phyloP scores from a whole-genome alignment of 2,329 filamentous ascomycete species.

The Cercospora berteroae region DNA sequence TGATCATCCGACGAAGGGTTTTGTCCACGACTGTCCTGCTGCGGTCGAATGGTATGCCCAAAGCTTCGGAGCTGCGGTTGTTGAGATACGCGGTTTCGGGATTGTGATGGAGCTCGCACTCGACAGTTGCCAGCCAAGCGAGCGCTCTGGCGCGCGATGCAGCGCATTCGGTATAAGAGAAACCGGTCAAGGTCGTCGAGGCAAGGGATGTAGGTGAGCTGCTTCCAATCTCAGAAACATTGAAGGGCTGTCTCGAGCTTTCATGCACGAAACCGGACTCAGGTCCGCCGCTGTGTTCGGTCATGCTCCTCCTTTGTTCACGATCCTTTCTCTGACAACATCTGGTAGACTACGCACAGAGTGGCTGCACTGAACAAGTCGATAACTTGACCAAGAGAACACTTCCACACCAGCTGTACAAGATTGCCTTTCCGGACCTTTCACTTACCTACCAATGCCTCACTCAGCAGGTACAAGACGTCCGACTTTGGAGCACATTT shows the following conservation, averaged over 20 bases:
- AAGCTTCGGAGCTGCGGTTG: slow-evolving; percentile 20
- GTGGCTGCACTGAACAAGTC: background rate
- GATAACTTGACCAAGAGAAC: background rate
- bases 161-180: slow-evolving; percentile 28
- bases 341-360: background rate
- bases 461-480: background rate
- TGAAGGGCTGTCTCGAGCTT: background rate
- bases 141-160: slow-evolving; percentile 34
- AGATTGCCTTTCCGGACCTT: background rate
- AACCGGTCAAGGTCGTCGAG: background rate
- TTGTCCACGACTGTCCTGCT: slow-evolving; percentile 25
- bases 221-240: background rate
- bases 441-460: background rate
- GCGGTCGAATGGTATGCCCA: slow-evolving; percentile 22
- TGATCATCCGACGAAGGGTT: slow-evolving; percentile 24
- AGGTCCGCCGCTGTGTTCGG: background rate
- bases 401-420: background rate
- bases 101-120: slow-evolving; percentile 23
- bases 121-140: slow-evolving; percentile 32
- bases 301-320: background rate
- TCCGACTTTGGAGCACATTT: background rate
- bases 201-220: background rate
- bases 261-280: background rate
- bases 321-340: background rate
- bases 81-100: slow-evolving; percentile 8